phyloP scores from a whole-genome alignment of 1,284 basidiomycete species.

The Marasmius sp. region DNA sequence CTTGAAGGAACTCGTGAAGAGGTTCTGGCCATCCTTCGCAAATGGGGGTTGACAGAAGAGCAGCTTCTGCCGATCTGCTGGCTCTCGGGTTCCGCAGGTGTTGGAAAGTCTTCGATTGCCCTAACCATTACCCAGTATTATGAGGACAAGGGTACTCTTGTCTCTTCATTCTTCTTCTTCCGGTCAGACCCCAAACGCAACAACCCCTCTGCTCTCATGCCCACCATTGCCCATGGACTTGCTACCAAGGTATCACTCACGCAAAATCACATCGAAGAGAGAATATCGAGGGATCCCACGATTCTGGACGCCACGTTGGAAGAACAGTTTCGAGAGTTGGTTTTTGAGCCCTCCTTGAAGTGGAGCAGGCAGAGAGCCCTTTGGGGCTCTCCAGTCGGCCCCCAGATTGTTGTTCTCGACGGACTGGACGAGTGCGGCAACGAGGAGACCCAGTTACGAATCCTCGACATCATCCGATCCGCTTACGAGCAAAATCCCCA shows the following conservation, averaged over 20 bases:
- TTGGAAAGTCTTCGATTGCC: slow-evolving; percentile 19
- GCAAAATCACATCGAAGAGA: background rate
- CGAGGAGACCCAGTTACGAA: background rate
- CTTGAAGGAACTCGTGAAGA: slow-evolving; percentile 11
- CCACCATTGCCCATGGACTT: slow-evolving; percentile 1
- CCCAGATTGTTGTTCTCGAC: no score
- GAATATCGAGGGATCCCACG: background rate
- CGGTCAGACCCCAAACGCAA: slow-evolving; percentile 1
- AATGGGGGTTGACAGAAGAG: slow-evolving; percentile 7
- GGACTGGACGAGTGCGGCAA: no score
- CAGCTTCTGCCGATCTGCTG: slow-evolving; percentile 10
- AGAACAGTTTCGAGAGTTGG: background rate
- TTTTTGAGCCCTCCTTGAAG: background rate
- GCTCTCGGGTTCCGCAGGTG: slow-evolving; percentile 17
- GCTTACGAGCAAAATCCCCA: background rate
- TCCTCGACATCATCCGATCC: slow-evolving; percentile 1
- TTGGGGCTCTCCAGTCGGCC: no score
- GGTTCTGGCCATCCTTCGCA: slow-evolving; percentile 8
- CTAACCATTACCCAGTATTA: slow-evolving; percentile 15
- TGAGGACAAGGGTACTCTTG: background rate
- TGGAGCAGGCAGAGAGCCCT: no score
- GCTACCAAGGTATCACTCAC: background rate
- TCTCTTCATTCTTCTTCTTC: slow-evolving; percentile 19
- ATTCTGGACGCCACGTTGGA: background rate
- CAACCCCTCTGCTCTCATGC: background rate